Evolutionary conservation across 2,329 filamentous ascomycete species (phyloP).

Genomic region (Rachicladosporium sp.): DNA sequence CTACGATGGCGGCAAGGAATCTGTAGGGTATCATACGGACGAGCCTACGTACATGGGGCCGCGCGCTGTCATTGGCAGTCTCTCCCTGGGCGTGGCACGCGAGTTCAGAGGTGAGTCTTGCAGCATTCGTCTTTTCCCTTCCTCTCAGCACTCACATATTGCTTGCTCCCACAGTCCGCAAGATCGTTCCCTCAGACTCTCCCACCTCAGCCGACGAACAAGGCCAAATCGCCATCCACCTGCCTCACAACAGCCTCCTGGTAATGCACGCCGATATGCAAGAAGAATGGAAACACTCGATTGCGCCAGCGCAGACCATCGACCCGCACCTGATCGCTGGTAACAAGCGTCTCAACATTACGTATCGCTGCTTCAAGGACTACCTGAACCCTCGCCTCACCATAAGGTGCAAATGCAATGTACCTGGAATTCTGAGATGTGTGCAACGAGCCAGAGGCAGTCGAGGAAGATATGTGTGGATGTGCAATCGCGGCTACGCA

Average conservation of each 20-base stretch:
- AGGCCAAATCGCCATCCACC: conserved; percentile 83
- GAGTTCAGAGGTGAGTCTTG: conserved; percentile 53
- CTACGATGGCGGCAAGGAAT: conserved; percentile 70
- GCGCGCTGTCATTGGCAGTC: conserved; percentile 72
- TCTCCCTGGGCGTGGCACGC: conserved; percentile 82
- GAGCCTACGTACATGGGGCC: conserved; percentile 89
- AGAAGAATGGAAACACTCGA: conserved; percentile 88
- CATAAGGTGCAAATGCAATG: conserved; percentile 62
- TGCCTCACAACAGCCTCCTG: conserved; percentile 86
- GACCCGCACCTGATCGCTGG: conserved; percentile 75
- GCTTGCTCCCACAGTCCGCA: conserved; percentile 42
- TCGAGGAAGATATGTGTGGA: conserved; percentile 79
- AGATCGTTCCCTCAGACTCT: conserved; percentile 47
- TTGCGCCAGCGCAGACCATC: conserved; percentile 62
- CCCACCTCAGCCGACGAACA: conserved; percentile 46
- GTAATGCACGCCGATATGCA: conserved; percentile 98
- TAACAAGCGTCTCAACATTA: conserved; percentile 79
- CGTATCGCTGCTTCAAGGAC: conserved; percentile 75
- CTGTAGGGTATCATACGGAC: conserved; percentile 85
- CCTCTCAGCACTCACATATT: no score
- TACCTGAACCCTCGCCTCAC: conserved; percentile 66
- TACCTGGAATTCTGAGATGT: conserved; percentile 59
- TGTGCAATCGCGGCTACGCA: conserved; percentile 69
- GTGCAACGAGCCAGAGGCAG: conserved; percentile 69
- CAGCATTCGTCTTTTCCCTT: no score